phyloP scores from a whole-genome alignment of 495 filamentous ascomycete genomes.

The Lasiosphaeria miniovina region DNA sequence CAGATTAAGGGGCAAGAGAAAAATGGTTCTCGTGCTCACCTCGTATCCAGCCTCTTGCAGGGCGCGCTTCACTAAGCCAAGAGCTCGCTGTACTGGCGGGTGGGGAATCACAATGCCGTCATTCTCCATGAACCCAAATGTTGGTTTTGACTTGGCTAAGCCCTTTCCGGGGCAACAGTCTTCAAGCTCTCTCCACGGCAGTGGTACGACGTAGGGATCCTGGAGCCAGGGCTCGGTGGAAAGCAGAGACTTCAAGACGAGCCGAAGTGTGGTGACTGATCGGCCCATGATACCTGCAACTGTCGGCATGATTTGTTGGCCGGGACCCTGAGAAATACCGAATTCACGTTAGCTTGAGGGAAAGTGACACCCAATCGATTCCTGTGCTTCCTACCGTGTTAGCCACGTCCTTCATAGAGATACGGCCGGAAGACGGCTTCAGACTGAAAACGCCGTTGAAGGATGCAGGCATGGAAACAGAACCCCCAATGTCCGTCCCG shows the following conservation, averaged over 20 bases:
- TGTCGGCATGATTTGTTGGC: slow-evolving; percentile 58
- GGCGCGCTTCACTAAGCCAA: slow-evolving; percentile 3
- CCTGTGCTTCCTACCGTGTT: slow-evolving; percentile 37
- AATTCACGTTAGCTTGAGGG: neutral
- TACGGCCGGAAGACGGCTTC: slow-evolving; percentile 56
- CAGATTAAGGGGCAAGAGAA: neutral
- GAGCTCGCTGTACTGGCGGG: slow-evolving; percentile 8
- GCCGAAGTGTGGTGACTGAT: slow-evolving; percentile 41
- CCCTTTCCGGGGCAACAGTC: neutral
- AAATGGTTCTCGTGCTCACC: neutral
- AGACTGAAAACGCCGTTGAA: slow-evolving; percentile 63
- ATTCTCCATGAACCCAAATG: slow-evolving; percentile 11
- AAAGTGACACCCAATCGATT: neutral
- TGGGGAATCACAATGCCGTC: slow-evolving; percentile 9
- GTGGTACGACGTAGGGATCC: slow-evolving; percentile 55
- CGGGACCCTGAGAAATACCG: slow-evolving; percentile 19
- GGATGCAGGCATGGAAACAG: slow-evolving; percentile 62
- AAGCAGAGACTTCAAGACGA: slow-evolving; percentile 57
- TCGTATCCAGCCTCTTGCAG: slow-evolving; percentile 5
- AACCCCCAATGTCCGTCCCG: slow-evolving; percentile 68
- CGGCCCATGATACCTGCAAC: slow-evolving; percentile 32
- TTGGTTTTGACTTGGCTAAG: neutral
- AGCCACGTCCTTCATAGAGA: slow-evolving; percentile 50
- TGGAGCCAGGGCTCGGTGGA: slow-evolving; percentile 57
- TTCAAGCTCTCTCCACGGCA: slow-evolving; percentile 54